Percentiles rank a stretch among this genome's conserved stretches.
Conservation (phyloP, 148 eudicot genomes). For the Nyssa sinensis region DNA sequence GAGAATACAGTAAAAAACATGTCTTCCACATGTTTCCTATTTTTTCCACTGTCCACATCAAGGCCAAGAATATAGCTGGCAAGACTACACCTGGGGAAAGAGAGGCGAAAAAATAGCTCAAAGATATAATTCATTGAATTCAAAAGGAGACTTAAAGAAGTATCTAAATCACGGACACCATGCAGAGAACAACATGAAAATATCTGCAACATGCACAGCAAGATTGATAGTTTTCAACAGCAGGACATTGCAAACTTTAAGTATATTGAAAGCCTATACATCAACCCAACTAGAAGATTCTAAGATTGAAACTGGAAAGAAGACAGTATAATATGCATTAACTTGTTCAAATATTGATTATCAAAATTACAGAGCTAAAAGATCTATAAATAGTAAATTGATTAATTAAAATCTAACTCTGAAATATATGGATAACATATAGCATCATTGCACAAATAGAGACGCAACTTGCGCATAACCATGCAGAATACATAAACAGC, state of each 20-base stretch:
- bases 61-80: slow-evolving; percentile 70
- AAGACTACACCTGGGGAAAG: slow-evolving; percentile 68
- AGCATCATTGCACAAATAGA: not conserved
- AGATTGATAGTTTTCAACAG: not conserved
- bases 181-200: not conserved
- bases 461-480: not conserved
- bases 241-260: not conserved
- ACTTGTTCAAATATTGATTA: not conserved
- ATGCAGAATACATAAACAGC: not conserved
- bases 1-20: slow-evolving; percentile 63
- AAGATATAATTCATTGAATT: not conserved
- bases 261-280: not conserved
- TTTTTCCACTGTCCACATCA: slow-evolving; percentile 41
- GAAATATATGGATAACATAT: not conserved
- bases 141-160: not conserved
- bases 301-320: not conserved
- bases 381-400: not conserved
- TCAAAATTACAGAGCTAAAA: not conserved
- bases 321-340: not conserved
- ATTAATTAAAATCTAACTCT: not conserved
- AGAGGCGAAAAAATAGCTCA: slow-evolving; percentile 8
- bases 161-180: not conserved
- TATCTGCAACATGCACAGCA: slow-evolving; percentile 6
- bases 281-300: not conserved
- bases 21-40: slow-evolving; percentile 46